Conservation (phyloP, 768 basidiomycete genomes). For the Auricularia sp. region DNA sequence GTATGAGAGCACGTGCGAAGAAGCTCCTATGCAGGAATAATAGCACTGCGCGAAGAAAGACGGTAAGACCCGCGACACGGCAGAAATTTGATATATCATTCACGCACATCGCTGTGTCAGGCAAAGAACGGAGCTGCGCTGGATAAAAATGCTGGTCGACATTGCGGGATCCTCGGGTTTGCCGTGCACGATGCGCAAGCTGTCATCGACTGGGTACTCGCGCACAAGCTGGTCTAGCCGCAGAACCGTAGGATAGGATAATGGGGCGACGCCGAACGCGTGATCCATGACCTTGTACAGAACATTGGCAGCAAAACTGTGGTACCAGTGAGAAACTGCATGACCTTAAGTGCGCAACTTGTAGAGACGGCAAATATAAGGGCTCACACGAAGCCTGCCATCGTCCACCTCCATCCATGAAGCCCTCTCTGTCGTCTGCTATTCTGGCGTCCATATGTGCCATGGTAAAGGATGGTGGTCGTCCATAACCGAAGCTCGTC, state of each 20-base stretch:
- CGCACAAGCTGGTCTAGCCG: constrained; percentile 9
- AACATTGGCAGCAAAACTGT: constrained; percentile 4
- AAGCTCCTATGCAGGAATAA: constrained; percentile 60
- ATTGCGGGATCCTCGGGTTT: background rate
- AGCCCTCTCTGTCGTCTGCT: background rate
- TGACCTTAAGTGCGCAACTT: no score
- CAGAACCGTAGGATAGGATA: constrained; percentile 8
- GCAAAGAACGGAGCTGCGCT: background rate
- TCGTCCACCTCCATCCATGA: background rate
- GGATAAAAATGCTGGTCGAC: background rate
- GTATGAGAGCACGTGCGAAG: constrained; percentile 61
- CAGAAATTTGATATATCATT: background rate
- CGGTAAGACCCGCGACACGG: background rate
- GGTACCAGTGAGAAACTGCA: constrained; percentile 1
- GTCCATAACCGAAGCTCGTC: background rate
- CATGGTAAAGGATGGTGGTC: background rate
- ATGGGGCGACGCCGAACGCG: constrained; percentile 8
- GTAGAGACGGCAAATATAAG: no score
- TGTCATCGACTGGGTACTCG: constrained; percentile 10
- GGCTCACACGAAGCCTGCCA: background rate
- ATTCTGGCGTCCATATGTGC: constrained; percentile 2
- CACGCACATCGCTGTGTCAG: background rate
- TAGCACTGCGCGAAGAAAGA: constrained; percentile 30
- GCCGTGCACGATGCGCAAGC: background rate
- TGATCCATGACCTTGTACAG: constrained; percentile 10